A percentile compares a stretch with the other conserved stretches of the same genome.
These are phyloP conservation scores for Nicotiana undulata DNA, from an alignment of 257 asterid species.

Conservation along the genomic window DNA sequence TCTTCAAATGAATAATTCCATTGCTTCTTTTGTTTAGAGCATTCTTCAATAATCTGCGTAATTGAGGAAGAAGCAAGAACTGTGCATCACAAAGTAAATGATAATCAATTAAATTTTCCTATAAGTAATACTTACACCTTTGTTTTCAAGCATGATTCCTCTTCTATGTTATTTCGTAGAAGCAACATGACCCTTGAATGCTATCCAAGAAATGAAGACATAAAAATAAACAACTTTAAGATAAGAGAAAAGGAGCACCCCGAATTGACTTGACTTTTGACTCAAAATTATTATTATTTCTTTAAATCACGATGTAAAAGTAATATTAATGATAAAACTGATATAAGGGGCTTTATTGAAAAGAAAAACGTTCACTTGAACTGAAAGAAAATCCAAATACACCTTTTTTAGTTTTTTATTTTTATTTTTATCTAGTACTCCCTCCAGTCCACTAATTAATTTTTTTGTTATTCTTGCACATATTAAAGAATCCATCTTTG, in stretches of 20 bases:
- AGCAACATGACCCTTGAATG: neutral
- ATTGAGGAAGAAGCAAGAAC: neutral
- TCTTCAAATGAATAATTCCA: too few species aligned
- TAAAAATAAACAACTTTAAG: neutral
- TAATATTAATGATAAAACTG: neutral
- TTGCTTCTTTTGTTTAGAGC: too few species aligned
- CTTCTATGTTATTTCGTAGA: neutral
- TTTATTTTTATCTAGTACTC: too few species aligned
- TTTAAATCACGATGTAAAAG: neutral
- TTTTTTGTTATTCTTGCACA: too few species aligned
- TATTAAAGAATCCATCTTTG: too few species aligned
- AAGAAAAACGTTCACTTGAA: too few species aligned
- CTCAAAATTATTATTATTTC: neutral
- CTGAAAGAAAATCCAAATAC: too few species aligned
- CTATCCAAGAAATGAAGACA: too few species aligned
- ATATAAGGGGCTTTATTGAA: too few species aligned
- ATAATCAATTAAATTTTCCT: neutral
- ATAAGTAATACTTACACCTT: neutral
- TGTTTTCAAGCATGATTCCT: neutral
- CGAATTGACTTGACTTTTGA: neutral
- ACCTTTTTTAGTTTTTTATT: too few species aligned
- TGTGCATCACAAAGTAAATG: neutral
- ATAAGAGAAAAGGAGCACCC: neutral
- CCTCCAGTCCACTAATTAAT: too few species aligned
- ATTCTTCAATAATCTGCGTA: neutral